These are phyloP conservation scores for Aciculosporium take DNA, from an alignment of 2,329 filamentous ascomycete species.

Conservation along the genomic window DNA sequence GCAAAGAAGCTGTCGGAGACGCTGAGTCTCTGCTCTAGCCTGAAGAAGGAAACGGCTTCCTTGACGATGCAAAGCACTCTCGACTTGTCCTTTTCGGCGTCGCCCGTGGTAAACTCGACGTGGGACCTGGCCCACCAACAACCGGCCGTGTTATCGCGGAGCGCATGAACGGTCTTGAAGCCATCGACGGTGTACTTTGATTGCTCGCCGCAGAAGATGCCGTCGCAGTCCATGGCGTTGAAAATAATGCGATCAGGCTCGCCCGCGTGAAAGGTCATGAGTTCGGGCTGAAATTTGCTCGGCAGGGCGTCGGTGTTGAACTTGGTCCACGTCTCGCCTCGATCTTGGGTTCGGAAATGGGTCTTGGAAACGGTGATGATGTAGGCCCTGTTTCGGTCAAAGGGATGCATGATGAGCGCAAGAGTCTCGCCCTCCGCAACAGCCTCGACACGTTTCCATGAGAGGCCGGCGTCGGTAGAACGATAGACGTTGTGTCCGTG, in stretches of 20 bases:
- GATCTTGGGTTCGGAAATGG: slow-evolving; percentile 76
- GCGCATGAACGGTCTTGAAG: slow-evolving; percentile 54
- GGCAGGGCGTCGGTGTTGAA: slow-evolving; percentile 52
- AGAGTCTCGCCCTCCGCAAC: slow-evolving; percentile 49
- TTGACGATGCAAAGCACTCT: slow-evolving; percentile 69
- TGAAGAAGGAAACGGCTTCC: slow-evolving; percentile 55
- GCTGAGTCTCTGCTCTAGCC: slow-evolving; percentile 62
- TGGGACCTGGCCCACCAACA: slow-evolving; percentile 83
- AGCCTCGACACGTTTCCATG: slow-evolving; percentile 54
- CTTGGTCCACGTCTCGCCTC: slow-evolving; percentile 64
- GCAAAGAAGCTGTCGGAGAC: slow-evolving; percentile 77
- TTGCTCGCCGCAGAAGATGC: slow-evolving; percentile 48
- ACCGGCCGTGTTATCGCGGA: slow-evolving; percentile 55
- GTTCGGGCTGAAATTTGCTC: slow-evolving; percentile 33
- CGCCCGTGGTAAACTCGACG: slow-evolving; percentile 55
- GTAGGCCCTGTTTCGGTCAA: slow-evolving; percentile 65
- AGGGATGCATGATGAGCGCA: slow-evolving; percentile 62
- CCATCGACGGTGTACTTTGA: slow-evolving; percentile 70
- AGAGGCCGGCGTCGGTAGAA: slow-evolving; percentile 66
- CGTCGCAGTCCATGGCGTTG: slow-evolving; percentile 56
- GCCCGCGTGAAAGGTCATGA: slow-evolving; percentile 65
- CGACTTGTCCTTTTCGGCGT: slow-evolving; percentile 49
- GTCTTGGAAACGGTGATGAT: slow-evolving; percentile 52
- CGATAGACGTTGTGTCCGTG: slow-evolving; percentile 54
- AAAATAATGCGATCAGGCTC: slow-evolving; percentile 80